A percentile compares a stretch with the other conserved stretches of the same genome.
These are phyloP conservation scores for Pseudozyma hubeiensis DNA, from an alignment of 1,284 basidiomycete species.

Conservation along the genomic window DNA sequence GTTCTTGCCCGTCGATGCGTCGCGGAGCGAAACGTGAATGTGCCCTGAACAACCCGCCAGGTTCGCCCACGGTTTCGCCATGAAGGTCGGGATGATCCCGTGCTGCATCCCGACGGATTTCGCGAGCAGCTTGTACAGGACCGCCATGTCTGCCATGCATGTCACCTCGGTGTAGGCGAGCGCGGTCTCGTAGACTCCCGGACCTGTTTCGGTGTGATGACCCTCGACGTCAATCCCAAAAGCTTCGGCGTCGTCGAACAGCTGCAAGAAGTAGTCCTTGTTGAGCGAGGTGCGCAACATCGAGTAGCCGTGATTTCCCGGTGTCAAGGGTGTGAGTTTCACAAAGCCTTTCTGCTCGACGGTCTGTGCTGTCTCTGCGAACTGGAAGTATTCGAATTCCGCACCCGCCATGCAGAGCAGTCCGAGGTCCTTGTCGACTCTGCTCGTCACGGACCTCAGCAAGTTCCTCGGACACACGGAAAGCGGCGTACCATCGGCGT, in stretches of 20 bases:
- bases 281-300: slow-evolving; percentile 73
- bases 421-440: slow-evolving; percentile 58
- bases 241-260: slow-evolving; percentile 80
- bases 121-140: slow-evolving; percentile 89
- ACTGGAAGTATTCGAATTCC: slow-evolving; percentile 98
- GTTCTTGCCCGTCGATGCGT: slow-evolving; percentile 77
- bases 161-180: slow-evolving; percentile 86
- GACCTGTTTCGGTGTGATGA: slow-evolving; percentile 94
- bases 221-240: slow-evolving; percentile 89
- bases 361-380: slow-evolving; percentile 82
- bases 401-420: slow-evolving; percentile 76
- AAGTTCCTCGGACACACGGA: slow-evolving; percentile 85
- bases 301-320: slow-evolving; percentile 76
- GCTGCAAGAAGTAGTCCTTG: slow-evolving; percentile 86
- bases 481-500: slow-evolving; percentile 74
- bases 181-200: slow-evolving; percentile 88
- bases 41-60: slow-evolving; percentile 74
- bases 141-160: slow-evolving; percentile 93
- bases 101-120: slow-evolving; percentile 91
- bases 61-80: slow-evolving; percentile 91
- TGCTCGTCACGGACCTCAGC: slow-evolving; percentile 75
- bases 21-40: slow-evolving; percentile 87
- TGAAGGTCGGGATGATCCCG: slow-evolving; percentile 91
- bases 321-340: slow-evolving; percentile 81
- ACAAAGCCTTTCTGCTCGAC: slow-evolving; percentile 82